phyloP scores from a whole-genome alignment of 2,329 filamentous ascomycete genomes.

The Aureobasidium sp. region DNA sequence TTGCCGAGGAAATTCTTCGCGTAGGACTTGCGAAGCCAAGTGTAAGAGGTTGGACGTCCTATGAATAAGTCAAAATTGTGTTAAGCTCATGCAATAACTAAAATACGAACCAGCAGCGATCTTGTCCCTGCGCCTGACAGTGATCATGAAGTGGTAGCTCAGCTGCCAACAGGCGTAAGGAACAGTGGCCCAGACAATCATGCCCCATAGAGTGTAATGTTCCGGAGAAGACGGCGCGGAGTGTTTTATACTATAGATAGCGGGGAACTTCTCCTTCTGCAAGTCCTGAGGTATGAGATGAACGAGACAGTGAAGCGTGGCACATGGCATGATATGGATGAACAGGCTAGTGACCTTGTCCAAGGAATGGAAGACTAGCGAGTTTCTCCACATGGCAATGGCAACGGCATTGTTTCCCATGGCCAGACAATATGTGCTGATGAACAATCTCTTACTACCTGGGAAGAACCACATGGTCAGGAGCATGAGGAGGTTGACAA shows the following conservation, averaged over 20 bases:
- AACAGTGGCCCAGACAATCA: slow-evolving; percentile 90
- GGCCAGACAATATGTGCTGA: slow-evolving; percentile 82
- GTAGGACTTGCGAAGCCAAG: slow-evolving; percentile 90
- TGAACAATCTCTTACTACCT: slow-evolving; percentile 80
- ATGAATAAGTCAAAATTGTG: not conserved
- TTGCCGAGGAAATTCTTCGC: slow-evolving; percentile 82
- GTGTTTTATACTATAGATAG: slow-evolving; percentile 71
- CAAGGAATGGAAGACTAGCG: slow-evolving; percentile 94
- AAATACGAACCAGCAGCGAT: slow-evolving; percentile 61
- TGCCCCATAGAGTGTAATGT: slow-evolving; percentile 70
- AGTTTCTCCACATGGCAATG: slow-evolving; percentile 99
- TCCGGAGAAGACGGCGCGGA: slow-evolving; percentile 61
- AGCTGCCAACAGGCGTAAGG: slow-evolving; percentile 93
- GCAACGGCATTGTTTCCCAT: slow-evolving; percentile 96
- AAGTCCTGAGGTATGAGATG: slow-evolving; percentile 63
- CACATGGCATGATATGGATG: slow-evolving; percentile 98
- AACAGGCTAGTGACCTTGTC: slow-evolving; percentile 98
- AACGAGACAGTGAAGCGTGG: slow-evolving; percentile 82
- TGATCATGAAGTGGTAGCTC: slow-evolving; percentile 89
- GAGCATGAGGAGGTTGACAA: slow-evolving; percentile 80
- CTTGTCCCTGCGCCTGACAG: slow-evolving; percentile 85
- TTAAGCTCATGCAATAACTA: too few species aligned
- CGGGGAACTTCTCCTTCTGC: slow-evolving; percentile 68
- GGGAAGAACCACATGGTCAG: slow-evolving; percentile 88
- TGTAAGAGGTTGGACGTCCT: slow-evolving; percentile 86